phyloP scores from a whole-genome alignment of 495 filamentous ascomycete genomes.

The Staphylotrichum tortipilum region DNA sequence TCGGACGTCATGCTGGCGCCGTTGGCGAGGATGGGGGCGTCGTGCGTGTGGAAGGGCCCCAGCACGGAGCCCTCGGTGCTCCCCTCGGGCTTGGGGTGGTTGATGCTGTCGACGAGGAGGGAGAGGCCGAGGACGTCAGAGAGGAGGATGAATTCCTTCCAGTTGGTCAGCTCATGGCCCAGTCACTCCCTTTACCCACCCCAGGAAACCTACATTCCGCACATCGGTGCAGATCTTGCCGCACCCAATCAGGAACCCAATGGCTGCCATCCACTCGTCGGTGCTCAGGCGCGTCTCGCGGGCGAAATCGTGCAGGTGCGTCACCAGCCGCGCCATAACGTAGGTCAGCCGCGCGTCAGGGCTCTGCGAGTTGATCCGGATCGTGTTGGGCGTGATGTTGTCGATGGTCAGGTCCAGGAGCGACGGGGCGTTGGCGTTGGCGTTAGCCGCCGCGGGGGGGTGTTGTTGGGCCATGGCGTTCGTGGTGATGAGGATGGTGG shows the following conservation, averaged over 20 bases:
- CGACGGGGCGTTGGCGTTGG: slow-evolving; percentile 17
- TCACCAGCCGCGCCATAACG: slow-evolving; percentile 63
- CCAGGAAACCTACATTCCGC: slow-evolving; percentile 32
- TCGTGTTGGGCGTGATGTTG: slow-evolving; percentile 74
- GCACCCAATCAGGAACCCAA: slow-evolving; percentile 62
- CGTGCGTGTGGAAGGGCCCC: slow-evolving; percentile 90
- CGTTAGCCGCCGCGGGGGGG: background rate
- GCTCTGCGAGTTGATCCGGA: slow-evolving; percentile 65
- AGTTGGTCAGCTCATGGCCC: too few relatives aligned
- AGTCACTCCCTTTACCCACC: too few relatives aligned
- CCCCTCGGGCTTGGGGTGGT: slow-evolving; percentile 72
- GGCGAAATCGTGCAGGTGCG: slow-evolving; percentile 76
- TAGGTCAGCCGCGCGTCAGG: slow-evolving; percentile 59
- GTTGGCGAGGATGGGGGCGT: slow-evolving; percentile 56
- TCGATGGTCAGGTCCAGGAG: slow-evolving; percentile 69
- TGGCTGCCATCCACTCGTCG: slow-evolving; percentile 68
- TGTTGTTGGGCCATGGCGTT: background rate
- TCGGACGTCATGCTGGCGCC: slow-evolving; percentile 68
- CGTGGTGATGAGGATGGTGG: too few relatives aligned
- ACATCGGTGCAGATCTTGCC: slow-evolving; percentile 66
- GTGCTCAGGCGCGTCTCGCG: slow-evolving; percentile 72
- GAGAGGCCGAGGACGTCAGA: slow-evolving; percentile 87
- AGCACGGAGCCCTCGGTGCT: slow-evolving; percentile 84
- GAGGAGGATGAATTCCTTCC: slow-evolving; percentile 85
- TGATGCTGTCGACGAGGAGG: slow-evolving; percentile 80